Conservation (phyloP, 1,139 yeast species). For the Zygosaccharomyces pseudobailii region DNA sequence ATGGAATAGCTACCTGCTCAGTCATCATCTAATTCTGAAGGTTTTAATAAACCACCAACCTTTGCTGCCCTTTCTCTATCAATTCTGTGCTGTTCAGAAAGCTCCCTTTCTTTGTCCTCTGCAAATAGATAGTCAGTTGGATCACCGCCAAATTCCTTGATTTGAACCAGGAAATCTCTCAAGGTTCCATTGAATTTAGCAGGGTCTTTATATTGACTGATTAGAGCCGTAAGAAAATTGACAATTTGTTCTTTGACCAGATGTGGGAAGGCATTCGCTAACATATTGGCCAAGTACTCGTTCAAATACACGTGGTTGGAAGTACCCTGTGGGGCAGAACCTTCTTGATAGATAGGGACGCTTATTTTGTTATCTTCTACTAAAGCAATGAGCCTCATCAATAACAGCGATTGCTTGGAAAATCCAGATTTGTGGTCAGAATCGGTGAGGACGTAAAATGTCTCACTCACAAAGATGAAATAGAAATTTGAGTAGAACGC, state of each 20-base stretch:
- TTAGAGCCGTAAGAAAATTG: slow-evolving; percentile 73
- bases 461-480: slow-evolving; percentile 84
- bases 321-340: slow-evolving; percentile 78
- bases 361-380: slow-evolving; percentile 73
- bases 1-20: background rate
- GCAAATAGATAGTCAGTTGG: slow-evolving; percentile 87
- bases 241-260: slow-evolving; percentile 77
- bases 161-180: slow-evolving; percentile 94
- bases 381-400: slow-evolving; percentile 77
- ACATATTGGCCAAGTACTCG: slow-evolving; percentile 76
- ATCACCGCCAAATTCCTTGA: slow-evolving; percentile 94
- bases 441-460: slow-evolving; percentile 90
- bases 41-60: slow-evolving; percentile 92
- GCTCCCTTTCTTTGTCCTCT: slow-evolving; percentile 83
- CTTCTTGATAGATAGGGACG: slow-evolving; percentile 71
- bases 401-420: slow-evolving; percentile 76
- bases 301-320: slow-evolving; percentile 73
- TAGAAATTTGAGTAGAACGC: slow-evolving; percentile 87
- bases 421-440: slow-evolving; percentile 98
- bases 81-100: slow-evolving; percentile 58
- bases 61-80: slow-evolving; percentile 80
- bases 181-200: slow-evolving; percentile 75
- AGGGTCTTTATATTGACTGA: slow-evolving; percentile 68
- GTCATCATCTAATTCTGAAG: slow-evolving; percentile 88
- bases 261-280: slow-evolving; percentile 86